Evolutionary conservation across 257 asterid genomes (phyloP).

Genomic region (Salvia hispanica): DNA sequence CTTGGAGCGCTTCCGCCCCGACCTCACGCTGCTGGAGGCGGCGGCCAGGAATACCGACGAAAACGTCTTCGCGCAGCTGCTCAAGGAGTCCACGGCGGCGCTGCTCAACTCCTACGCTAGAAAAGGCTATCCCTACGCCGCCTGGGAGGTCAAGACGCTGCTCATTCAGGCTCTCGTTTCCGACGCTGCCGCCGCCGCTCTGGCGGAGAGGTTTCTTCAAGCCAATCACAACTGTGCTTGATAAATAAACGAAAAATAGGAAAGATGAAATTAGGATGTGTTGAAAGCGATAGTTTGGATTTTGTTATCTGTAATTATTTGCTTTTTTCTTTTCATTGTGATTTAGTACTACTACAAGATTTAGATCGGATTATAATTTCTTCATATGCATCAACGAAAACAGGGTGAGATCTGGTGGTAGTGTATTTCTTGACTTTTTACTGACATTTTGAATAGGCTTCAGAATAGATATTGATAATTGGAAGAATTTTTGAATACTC

Average conservation of each 20-base stretch:
- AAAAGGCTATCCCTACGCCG: slow-evolving; percentile 64
- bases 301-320: slow-evolving; percentile 6
- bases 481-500: too few relatives aligned
- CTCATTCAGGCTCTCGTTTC: slow-evolving; percentile 75
- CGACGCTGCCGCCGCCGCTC: slow-evolving; percentile 58
- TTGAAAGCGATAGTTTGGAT: slow-evolving; percentile 26
- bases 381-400: too few relatives aligned
- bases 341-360: neutral
- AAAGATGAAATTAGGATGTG: too few relatives aligned
- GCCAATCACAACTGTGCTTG: slow-evolving; percentile 68
- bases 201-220: slow-evolving; percentile 52
- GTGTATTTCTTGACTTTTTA: neutral
- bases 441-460: neutral
- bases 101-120: slow-evolving; percentile 79
- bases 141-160: slow-evolving; percentile 91
- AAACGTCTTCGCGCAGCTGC: slow-evolving; percentile 48
- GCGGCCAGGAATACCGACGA: slow-evolving; percentile 46
- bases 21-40: slow-evolving; percentile 73
- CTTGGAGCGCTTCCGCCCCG: slow-evolving; percentile 61
- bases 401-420: too few relatives aligned
- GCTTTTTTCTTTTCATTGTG: neutral
- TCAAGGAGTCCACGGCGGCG: slow-evolving; percentile 85
- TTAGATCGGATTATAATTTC: too few relatives aligned
- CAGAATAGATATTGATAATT: too few relatives aligned
- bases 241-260: too few relatives aligned